Evolutionary conservation across 345 rosid genomes (phyloP), one percentile per base, ranked within the genome.

Genomic region (Combretum micranthum): DNA sequence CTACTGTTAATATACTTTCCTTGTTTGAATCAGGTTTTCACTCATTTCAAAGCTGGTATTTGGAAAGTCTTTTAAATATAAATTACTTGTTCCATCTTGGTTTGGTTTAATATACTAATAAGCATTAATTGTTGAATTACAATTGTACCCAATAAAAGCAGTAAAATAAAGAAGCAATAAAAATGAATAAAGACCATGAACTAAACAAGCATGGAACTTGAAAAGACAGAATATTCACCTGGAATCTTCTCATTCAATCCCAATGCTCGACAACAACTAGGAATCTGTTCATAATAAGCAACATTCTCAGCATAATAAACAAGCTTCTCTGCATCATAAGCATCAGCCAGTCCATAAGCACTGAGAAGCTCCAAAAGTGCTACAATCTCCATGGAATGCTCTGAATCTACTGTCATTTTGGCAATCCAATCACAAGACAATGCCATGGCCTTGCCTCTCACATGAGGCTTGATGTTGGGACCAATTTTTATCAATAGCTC

Each of bases 401-500:
- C 69, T 15, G 56, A 37, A 44, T 57, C 64, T 16, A 66, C 67
- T 37, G 19, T 54, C 63, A 76, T 69, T 63, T 64, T 80, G 22
- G n/a, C 50, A 66, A 67, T 75, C 77, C 86, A 80, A 47, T 60
- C 65, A 47, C 19, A 51, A 20, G 81, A 80, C 37, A 77, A 56
- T 53, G 50, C 67, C 39, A 55, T 49, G 12, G 85, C 89, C 66
- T 75, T 75, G 21, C 25, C 60, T 55, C 57, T 71, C 20, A 75
- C 70, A 25, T 57, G 52, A 42, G 67, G 64, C 39, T 20, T 62
- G 44, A 76, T 73, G 23, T 62, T 55, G 2, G 81, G 71, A 23
- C 80, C 50, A 21, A 77, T 57, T 55, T 61, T 66, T 72, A 67
- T 51, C 67, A 86, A 53, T 50, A 68, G 77, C 69, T 86, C 83